Evolutionary conservation across 208 protist genomes (phyloP).

Genomic region (Leishmania guyanensis): DNA sequence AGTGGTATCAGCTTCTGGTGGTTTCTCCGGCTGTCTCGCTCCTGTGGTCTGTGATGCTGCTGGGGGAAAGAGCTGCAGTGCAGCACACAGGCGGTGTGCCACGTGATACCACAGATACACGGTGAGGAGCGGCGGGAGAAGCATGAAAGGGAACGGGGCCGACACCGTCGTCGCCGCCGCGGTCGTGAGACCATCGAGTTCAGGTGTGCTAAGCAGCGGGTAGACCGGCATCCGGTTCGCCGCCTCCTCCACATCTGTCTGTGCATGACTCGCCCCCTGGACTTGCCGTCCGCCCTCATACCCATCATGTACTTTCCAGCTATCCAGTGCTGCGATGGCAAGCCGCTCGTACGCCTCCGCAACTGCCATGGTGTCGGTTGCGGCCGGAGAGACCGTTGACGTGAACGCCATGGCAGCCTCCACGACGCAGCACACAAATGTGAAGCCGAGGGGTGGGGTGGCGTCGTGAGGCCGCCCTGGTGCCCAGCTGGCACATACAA

Average conservation of each 20-base stretch:
- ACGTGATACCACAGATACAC: conserved; percentile 37
- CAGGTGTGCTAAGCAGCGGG: conserved; percentile 8
- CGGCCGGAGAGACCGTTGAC: not conserved
- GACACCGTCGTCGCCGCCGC: not conserved
- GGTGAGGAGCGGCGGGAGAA: conserved; percentile 27
- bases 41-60: not conserved
- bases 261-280: not conserved
- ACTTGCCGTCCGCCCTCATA: not conserved
- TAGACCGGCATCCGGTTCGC: conserved; percentile 13
- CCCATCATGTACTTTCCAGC: conserved; percentile 3
- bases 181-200: not conserved
- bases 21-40: not conserved
- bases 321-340: conserved; percentile 1
- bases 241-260: not conserved
- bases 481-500: conserved; percentile 27
- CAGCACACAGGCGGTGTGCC: conserved; percentile 16
- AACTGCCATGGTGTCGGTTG: not conserved
- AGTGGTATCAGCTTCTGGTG: not conserved
- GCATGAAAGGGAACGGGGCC: conserved; percentile 23
- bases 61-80: conserved; percentile 20
- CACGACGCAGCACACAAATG: conserved; percentile 22
- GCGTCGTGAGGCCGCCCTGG: conserved; percentile 13
- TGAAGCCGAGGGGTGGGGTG: conserved; percentile 19
- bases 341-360: conserved; percentile 15
- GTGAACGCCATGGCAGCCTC: conserved; percentile 20